Conservation (phyloP, 345 rosid species). For the Syzygium aromaticum region DNA sequence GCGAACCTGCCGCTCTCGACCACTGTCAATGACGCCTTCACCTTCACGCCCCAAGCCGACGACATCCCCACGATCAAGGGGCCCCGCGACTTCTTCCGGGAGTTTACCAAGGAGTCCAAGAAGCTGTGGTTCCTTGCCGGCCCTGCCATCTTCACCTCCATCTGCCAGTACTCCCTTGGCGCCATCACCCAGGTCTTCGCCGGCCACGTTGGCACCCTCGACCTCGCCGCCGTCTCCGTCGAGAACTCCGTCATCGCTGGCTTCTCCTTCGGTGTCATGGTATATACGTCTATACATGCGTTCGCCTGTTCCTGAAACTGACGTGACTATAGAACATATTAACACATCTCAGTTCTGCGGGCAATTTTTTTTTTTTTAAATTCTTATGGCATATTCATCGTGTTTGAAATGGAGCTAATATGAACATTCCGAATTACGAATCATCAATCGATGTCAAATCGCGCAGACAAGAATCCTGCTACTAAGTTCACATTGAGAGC, state of each 20-base stretch:
- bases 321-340: not conserved
- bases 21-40: not conserved
- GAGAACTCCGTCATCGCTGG: slow-evolving; percentile 95
- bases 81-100: slow-evolving; percentile 34
- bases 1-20: not conserved
- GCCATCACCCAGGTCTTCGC: slow-evolving; percentile 72
- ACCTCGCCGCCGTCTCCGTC: slow-evolving; percentile 77
- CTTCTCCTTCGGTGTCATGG: slow-evolving; percentile 82
- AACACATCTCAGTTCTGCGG: not conserved
- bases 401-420: not conserved
- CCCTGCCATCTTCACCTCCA: slow-evolving; percentile 86
- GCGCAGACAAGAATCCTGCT: not conserved
- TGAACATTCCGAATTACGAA: not conserved
- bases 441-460: not conserved
- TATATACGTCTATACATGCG: not conserved
- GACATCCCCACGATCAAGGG: slow-evolving; percentile 63
- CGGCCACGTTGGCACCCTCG: slow-evolving; percentile 67
- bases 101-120: slow-evolving; percentile 43
- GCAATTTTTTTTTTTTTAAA: not conserved
- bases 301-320: not conserved
- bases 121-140: slow-evolving; percentile 89
- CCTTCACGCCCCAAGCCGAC: slow-evolving; percentile 27
- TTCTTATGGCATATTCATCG: not conserved
- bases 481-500: not conserved
- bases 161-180: slow-evolving; percentile 89